A percentile compares a stretch with the other conserved stretches of the same genome.
Conservation (phyloP, 176 grass and related monocot genomes). For the Musa acuminata region DNA sequence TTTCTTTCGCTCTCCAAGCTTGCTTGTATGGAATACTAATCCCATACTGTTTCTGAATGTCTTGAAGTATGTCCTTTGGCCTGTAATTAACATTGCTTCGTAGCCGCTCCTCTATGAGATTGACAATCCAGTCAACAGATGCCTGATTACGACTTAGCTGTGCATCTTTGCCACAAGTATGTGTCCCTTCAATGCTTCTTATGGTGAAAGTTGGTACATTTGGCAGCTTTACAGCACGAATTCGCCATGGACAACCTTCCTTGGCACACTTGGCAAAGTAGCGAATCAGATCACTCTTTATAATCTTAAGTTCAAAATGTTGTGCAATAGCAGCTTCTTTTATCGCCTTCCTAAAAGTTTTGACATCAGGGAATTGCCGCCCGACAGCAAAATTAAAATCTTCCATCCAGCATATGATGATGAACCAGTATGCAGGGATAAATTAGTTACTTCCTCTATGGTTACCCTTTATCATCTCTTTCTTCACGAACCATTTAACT, state of each 20-base stretch:
- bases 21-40: constrained; percentile 33
- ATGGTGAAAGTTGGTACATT: constrained; percentile 17
- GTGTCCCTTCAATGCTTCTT: constrained; percentile 30
- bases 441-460: background rate
- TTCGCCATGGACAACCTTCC: constrained; percentile 24
- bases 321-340: constrained; percentile 31
- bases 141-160: constrained; percentile 19
- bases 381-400: constrained; percentile 22
- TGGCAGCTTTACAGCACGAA: constrained; percentile 23
- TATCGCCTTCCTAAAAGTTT: constrained; percentile 24
- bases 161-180: constrained; percentile 23
- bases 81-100: constrained; percentile 25
- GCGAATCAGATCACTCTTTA: constrained; percentile 26
- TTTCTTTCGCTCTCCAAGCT: constrained; percentile 30
- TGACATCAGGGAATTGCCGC: constrained; percentile 27
- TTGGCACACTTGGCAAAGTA: constrained; percentile 30
- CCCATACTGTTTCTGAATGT: constrained; percentile 27
- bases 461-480: background rate
- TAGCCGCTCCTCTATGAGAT: constrained; percentile 23
- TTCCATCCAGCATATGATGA: constrained; percentile 10
- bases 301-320: constrained; percentile 28
- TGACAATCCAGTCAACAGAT: constrained; percentile 31
- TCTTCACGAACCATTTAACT: background rate
- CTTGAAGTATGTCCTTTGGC: constrained; percentile 27
- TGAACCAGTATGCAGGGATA: background rate